These are phyloP conservation scores for Leccinum pallidistipes DNA, from an alignment of 1,284 basidiomycete species.

Conservation along the genomic window DNA sequence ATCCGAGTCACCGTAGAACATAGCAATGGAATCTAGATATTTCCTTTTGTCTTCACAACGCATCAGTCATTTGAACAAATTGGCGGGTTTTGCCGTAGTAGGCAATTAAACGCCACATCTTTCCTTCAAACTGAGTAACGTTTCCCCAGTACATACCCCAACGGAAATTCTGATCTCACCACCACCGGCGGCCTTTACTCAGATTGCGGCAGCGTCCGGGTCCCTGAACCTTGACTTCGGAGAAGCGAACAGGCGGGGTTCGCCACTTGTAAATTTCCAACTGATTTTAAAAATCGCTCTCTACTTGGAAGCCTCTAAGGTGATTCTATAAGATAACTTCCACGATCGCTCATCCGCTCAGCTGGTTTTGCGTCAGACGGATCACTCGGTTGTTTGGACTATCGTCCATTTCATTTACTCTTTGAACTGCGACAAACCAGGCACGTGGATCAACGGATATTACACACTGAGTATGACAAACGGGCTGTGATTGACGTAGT, in stretches of 20 bases:
- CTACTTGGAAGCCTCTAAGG: background rate
- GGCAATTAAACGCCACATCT: conserved; percentile 31
- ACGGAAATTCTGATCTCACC: background rate
- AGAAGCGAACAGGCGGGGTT: conserved; percentile 5
- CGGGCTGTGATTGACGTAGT: conserved; percentile 24
- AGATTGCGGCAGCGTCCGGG: background rate
- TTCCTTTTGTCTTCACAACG: background rate
- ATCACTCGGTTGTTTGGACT: background rate
- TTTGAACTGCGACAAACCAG: conserved; percentile 18
- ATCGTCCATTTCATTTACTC: background rate
- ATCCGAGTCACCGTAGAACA: conserved; percentile 1
- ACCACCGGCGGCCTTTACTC: background rate
- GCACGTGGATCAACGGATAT: conserved; percentile 29
- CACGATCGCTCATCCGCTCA: background rate
- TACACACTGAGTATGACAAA: conserved; percentile 18
- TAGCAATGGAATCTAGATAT: conserved; percentile 3
- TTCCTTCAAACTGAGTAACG: conserved; percentile 13
- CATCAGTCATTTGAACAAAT: background rate
- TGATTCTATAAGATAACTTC: background rate
- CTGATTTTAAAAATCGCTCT: background rate
- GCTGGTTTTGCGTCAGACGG: background rate
- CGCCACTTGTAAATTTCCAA: background rate
- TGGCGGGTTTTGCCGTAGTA: conserved; percentile 1
- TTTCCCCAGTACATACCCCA: background rate
- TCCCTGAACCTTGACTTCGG: conserved; percentile 5